Conservation (phyloP, 176 grass and related monocot species). For the Lolium perenne region DNA sequence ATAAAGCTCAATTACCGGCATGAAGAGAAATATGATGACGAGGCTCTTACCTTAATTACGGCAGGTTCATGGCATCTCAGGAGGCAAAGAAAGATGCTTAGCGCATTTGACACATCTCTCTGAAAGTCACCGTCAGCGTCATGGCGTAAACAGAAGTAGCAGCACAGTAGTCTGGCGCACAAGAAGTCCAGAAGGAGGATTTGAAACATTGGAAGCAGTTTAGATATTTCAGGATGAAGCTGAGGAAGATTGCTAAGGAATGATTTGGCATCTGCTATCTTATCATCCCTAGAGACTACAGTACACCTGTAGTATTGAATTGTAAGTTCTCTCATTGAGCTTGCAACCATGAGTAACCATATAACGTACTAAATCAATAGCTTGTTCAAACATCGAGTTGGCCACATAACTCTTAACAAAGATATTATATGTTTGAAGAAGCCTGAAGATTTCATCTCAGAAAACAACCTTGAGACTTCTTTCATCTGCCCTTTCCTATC, state of each 20-base stretch:
- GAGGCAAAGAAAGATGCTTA: conserved; percentile 3
- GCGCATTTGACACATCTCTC: background rate
- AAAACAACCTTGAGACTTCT: conserved; percentile 83
- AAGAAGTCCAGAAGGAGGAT: background rate
- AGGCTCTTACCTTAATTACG: conserved; percentile 10
- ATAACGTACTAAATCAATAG: conserved; percentile 75
- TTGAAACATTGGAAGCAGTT: conserved; percentile 3
- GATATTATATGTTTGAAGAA: conserved; percentile 84
- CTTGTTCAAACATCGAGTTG: conserved; percentile 79
- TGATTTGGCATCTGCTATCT: conserved; percentile 55
- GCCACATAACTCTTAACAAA: conserved; percentile 87
- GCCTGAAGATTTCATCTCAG: conserved; percentile 73
- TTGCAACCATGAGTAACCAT: conserved; percentile 74
- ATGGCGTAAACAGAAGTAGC: background rate
- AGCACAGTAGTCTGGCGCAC: background rate
- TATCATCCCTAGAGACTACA: conserved; percentile 51
- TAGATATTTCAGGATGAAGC: conserved; percentile 72
- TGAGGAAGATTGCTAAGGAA: conserved; percentile 66
- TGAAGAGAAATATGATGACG: background rate
- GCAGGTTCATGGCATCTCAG: background rate
- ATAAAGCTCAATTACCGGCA: background rate
- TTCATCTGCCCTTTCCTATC: conserved; percentile 69
- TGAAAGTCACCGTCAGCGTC: background rate
- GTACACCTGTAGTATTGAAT: conserved; percentile 72
- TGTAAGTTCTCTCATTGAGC: conserved; percentile 80